Evolutionary conservation across 305 asterid species (phyloP), one percentile per base, ranked within the genome.

Genomic region (Galium porrigens): DNA sequence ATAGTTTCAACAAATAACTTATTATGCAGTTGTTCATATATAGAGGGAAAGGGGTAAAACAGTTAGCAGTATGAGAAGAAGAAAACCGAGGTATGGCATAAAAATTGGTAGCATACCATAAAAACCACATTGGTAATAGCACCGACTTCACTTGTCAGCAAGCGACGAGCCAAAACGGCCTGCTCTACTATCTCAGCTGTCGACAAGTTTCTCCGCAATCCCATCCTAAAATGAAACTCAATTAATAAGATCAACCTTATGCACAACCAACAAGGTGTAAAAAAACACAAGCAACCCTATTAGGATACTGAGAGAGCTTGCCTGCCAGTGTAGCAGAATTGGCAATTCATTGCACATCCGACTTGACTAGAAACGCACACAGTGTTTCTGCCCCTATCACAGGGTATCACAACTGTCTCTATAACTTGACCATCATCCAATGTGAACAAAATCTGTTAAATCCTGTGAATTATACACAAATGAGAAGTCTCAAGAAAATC

Each of bases 331-430:
- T 85, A 91, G 82, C 98, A 91, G 83, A 91, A 88, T 78, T 91
- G 98, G 73, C 98, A 91, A 76, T 91, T 91, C 96, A 91, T 85
- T 0, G 85, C 94, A 64, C 96, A 86, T 58, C 98, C 96, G 62
- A 91, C 98, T 84, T 91, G 98, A 82, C 96, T 88, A 53, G 98
- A 91, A 74, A 91, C 82, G 55, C 98, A 91, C n/a, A 88, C 94
- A 27, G 98, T 91, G 68, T 79, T 91, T 67, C 96, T 89, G 56
- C 96, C 95, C 65, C 90, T 73, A 5, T 63, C 86, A 61, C 95
- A 86, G 76, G 95, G 98, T 68, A 85, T 88, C 63, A 88, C 88
- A 20, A 91, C 96, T 3, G 96, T 86, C 81, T 91, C 96, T 65
- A 91, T 89, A 65, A 85, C 86, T 61, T 84, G 81, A 48, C 88